phyloP scores from a whole-genome alignment of 2,329 filamentous ascomycete genomes.

The Onygenales sp. region DNA sequence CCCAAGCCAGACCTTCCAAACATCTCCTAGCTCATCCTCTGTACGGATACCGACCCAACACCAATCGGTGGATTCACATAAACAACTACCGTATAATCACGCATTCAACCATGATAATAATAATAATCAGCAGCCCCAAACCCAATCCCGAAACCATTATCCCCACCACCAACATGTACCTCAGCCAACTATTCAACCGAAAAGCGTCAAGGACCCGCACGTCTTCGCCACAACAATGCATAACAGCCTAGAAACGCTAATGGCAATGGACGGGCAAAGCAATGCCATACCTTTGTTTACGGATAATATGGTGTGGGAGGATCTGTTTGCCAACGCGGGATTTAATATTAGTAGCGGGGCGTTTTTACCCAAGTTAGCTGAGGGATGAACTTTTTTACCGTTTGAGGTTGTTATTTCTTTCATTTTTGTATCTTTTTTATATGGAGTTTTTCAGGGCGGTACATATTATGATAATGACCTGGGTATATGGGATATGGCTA shows the following conservation, averaged over 20 bases:
- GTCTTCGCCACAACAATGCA: background rate
- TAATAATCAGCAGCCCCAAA: no score
- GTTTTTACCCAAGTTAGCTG: conserved; percentile 13
- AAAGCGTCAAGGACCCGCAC: background rate
- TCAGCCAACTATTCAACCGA: no score
- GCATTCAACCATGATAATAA: no score
- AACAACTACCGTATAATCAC: no score
- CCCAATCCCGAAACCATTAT: no score
- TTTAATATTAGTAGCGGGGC: conserved; percentile 15
- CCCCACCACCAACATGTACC: no score
- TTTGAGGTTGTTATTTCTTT: no score
- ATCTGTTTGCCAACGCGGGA: conserved; percentile 15
- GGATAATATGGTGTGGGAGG: conserved; percentile 12
- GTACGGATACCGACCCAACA: background rate
- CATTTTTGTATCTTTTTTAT: background rate
- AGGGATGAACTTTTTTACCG: background rate
- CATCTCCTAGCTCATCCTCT: background rate
- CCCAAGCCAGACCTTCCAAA: background rate
- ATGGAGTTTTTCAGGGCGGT: no score
- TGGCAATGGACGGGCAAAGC: background rate
- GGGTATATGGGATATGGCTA: no score
- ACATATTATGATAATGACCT: no score
- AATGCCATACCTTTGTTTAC: conserved; percentile 10
- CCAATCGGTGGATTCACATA: background rate
- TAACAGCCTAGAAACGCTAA: background rate